These are phyloP conservation scores for Apiotrichum montevideense DNA, from an alignment of 1,284 basidiomycete species.

Conservation along the genomic window DNA sequence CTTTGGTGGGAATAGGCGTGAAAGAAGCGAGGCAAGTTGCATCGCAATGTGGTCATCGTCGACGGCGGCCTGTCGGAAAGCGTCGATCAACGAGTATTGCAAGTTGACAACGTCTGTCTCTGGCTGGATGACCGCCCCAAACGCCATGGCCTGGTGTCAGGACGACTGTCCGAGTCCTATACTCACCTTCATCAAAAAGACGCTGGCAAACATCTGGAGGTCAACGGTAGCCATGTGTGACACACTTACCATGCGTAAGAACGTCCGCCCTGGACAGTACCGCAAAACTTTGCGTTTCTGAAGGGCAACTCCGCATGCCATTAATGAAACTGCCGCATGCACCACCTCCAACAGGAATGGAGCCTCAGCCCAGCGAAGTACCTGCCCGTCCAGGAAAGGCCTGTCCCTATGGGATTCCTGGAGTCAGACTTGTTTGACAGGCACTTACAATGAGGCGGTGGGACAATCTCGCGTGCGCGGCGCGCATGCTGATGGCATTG, in stretches of 20 bases:
- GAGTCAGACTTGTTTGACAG: too few relatives aligned
- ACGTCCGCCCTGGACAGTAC: constrained; percentile 6
- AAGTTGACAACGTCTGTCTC: constrained; percentile 5
- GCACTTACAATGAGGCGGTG: background rate
- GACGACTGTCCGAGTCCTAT: background rate
- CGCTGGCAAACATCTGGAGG: constrained; percentile 9
- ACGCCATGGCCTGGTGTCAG: background rate
- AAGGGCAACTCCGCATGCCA: constrained; percentile 1
- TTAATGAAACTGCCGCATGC: background rate
- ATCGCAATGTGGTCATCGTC: constrained; percentile 6
- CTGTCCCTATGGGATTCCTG: too few relatives aligned
- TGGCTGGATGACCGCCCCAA: constrained; percentile 1
- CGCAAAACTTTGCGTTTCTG: background rate
- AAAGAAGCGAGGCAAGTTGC: constrained; percentile 6
- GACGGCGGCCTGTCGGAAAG: constrained; percentile 4
- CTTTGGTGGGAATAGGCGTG: background rate
- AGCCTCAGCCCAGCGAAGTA: constrained; percentile 7
- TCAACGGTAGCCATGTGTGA: background rate
- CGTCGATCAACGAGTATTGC: constrained; percentile 1
- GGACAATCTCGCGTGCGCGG: constrained; percentile 8
- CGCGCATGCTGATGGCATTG: constrained; percentile 21
- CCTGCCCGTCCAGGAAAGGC: background rate
- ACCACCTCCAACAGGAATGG: constrained; percentile 8
- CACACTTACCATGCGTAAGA: constrained; percentile 5
- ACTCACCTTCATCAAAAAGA: constrained; percentile 8